Conservation (phyloP, 139 green algal genomes). For the Astrephomene gubernaculifera region DNA sequence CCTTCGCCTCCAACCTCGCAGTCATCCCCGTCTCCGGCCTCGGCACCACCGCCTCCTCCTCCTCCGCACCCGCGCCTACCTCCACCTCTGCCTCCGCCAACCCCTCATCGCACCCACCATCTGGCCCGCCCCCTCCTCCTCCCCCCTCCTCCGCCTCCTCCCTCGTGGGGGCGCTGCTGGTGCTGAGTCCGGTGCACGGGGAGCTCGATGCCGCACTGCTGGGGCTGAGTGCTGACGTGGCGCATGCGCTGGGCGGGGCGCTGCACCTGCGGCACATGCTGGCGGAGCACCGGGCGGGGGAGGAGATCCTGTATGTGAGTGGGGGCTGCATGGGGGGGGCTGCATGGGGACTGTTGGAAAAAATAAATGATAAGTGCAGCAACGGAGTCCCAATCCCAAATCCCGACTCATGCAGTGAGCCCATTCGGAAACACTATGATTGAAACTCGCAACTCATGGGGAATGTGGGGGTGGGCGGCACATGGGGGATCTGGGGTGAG, state of each 20-base stretch:
- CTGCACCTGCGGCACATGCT: constrained; percentile 44
- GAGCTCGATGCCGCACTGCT: constrained; percentile 23
- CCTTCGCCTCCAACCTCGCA: background rate
- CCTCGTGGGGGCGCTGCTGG: constrained; percentile 27
- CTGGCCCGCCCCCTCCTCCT: background rate
- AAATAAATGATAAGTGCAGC: too few relatives aligned
- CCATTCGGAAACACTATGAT: too few relatives aligned
- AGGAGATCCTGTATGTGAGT: constrained; percentile 40
- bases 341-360: too few relatives aligned
- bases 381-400: too few relatives aligned
- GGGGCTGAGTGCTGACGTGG: constrained; percentile 20
- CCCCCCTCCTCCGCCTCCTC: background rate
- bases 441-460: too few relatives aligned
- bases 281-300: constrained; percentile 25
- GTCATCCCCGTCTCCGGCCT: constrained; percentile 17
- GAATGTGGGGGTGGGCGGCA: too few relatives aligned
- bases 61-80: background rate
- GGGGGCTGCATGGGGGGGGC: too few relatives aligned
- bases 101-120: background rate
- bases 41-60: background rate
- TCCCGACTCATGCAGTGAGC: too few relatives aligned
- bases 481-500: too few relatives aligned
- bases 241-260: constrained; percentile 24
- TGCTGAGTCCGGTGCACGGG: constrained; percentile 23
- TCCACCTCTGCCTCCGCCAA: background rate